Conservation (phyloP, 2,329 filamentous ascomycete species). For the Diplodia corticola region DNA sequence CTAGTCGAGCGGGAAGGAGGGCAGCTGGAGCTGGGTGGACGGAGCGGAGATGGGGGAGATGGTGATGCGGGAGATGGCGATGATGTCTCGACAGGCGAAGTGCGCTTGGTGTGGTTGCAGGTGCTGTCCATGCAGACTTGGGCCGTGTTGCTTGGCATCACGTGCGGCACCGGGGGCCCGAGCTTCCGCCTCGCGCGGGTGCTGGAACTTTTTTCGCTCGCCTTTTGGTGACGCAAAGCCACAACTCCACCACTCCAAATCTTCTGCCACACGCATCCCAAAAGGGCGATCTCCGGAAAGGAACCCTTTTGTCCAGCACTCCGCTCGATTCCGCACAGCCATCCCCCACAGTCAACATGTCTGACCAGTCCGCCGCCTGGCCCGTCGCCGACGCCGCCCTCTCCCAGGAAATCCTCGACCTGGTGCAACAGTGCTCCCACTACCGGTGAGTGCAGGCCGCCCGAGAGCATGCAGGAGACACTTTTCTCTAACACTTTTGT, state of each 20-base stretch:
- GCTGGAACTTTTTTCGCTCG: constrained; percentile 15
- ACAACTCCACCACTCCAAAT: background rate
- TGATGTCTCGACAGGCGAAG: constrained; percentile 11
- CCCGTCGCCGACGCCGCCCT: constrained; percentile 51
- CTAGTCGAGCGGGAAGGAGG: constrained; percentile 28
- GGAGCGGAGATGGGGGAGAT: constrained; percentile 20
- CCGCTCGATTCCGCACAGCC: background rate
- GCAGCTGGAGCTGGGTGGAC: constrained; percentile 28
- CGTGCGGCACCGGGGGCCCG: background rate
- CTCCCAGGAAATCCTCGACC: constrained; percentile 49
- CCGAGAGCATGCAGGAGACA: background rate
- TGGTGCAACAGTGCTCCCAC: constrained; percentile 26
- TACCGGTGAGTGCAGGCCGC: constrained; percentile 27
- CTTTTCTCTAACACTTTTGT: constrained; percentile 24
- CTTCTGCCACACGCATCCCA: constrained; percentile 23
- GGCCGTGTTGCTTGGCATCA: constrained; percentile 19
- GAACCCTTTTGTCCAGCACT: constrained; percentile 41
- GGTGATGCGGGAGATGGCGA: constrained; percentile 18
- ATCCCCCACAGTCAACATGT: constrained; percentile 25
- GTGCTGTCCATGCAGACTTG: constrained; percentile 21
- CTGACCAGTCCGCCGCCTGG: constrained; percentile 31
- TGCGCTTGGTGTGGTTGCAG: constrained; percentile 16
- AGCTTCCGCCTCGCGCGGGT: background rate
- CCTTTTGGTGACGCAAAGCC: constrained; percentile 7
- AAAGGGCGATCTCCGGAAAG: constrained; percentile 48